These are phyloP conservation scores for Parachaetomium inaequale DNA, from an alignment of 495 filamentous ascomycete species.

Conservation along the genomic window DNA sequence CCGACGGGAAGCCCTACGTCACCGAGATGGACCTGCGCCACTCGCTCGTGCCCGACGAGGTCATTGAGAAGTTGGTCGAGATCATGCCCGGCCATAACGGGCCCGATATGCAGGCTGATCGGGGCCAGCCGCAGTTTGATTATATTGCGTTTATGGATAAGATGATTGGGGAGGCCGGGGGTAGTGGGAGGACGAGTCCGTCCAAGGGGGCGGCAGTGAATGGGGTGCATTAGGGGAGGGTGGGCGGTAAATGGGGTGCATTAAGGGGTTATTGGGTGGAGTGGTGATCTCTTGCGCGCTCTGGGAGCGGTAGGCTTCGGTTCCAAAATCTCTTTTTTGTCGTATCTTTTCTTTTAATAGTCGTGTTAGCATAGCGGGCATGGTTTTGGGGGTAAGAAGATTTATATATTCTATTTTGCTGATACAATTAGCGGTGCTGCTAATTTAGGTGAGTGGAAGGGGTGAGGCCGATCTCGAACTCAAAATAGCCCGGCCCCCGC, in stretches of 20 bases:
- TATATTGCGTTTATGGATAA: conserved; percentile 92
- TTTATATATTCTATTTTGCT: background rate
- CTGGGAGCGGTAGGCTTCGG: conserved; percentile 4
- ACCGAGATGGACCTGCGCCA: conserved; percentile 96
- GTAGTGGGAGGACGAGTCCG: conserved; percentile 30
- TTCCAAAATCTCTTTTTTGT: conserved; percentile 6
- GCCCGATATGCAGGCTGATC: conserved; percentile 73
- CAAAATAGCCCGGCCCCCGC: too few relatives aligned
- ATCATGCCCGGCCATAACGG: conserved; percentile 80
- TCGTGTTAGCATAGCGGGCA: conserved; percentile 11
- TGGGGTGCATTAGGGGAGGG: conserved; percentile 15
- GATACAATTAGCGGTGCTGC: background rate
- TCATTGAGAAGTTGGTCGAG: conserved; percentile 85
- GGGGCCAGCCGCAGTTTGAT: conserved; percentile 76
- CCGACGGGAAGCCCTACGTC: conserved; percentile 97
- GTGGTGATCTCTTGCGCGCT: background rate
- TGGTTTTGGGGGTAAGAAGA: conserved; percentile 8
- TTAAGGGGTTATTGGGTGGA: background rate
- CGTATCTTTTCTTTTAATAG: conserved; percentile 11
- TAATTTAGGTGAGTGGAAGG: background rate
- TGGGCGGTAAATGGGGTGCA: conserved; percentile 19
- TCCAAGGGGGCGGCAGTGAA: conserved; percentile 14
- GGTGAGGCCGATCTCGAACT: too few relatives aligned
- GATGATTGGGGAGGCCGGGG: conserved; percentile 46
- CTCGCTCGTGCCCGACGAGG: conserved; percentile 88